phyloP scores from a whole-genome alignment of 2,329 filamentous ascomycete genomes.

The Polytolypa hystricis region DNA sequence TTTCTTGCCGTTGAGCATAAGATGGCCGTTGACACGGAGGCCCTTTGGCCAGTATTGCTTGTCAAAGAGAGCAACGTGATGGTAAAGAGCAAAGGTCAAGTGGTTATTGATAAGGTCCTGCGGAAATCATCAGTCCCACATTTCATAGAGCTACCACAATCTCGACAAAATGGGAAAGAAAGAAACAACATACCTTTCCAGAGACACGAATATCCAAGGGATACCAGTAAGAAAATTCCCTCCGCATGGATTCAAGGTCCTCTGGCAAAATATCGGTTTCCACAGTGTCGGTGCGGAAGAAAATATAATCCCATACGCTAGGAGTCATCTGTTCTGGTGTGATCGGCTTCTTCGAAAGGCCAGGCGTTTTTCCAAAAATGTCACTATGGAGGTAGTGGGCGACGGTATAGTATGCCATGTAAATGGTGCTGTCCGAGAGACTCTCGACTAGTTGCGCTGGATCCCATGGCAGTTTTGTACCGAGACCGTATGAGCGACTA shows the following conservation, averaged over 20 bases:
- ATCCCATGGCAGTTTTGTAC: slow-evolving; percentile 93
- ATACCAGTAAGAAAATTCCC: slow-evolving; percentile 96
- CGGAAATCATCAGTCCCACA: no score
- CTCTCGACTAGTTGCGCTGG: slow-evolving; percentile 81
- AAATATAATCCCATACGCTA: slow-evolving; percentile 93
- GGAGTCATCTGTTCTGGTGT: slow-evolving; percentile 81
- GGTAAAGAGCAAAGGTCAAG: slow-evolving; percentile 90
- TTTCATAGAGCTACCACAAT: no score
- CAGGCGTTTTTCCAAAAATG: slow-evolving; percentile 66
- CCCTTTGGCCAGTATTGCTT: slow-evolving; percentile 79
- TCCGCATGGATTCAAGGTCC: slow-evolving; percentile 65
- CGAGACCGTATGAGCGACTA: slow-evolving; percentile 79
- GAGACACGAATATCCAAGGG: slow-evolving; percentile 79
- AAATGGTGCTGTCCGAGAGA: slow-evolving; percentile 84
- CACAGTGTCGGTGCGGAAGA: slow-evolving; percentile 60
- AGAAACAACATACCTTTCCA: no score
- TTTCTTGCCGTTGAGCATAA: slow-evolving; percentile 93
- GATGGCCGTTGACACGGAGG: slow-evolving; percentile 81
- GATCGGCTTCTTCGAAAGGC: slow-evolving; percentile 57
- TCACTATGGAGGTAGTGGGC: slow-evolving; percentile 64
- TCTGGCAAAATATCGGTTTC: slow-evolving; percentile 65
- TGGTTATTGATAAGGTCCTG: slow-evolving; percentile 91
- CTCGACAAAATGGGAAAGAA: no score
- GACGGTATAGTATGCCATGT: slow-evolving; percentile 55
- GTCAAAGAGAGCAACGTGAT: slow-evolving; percentile 81